Evolutionary conservation across 2,329 filamentous ascomycete species (phyloP), one percentile per base, ranked within the genome.

Genomic region (Cytospora chrysosperma): DNA sequence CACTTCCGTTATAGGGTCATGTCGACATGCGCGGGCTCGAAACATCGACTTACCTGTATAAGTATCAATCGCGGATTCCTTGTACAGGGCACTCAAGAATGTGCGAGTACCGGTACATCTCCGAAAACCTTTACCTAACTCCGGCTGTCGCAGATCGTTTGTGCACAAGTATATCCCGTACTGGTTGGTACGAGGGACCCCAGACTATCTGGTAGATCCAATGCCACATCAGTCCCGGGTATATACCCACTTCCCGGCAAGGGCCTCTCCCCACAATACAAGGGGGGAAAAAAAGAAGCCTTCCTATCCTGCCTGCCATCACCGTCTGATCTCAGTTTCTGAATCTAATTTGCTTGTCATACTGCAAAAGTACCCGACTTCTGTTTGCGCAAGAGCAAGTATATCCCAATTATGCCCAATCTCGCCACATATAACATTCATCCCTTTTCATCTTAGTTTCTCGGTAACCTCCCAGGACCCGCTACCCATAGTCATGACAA

Each of bases 281-380:
- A 61, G 59, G 59, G 43, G n/a, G 59, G 43, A 8, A 47, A 55
- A 55, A 55, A 61, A 55, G 59, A 61, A 61, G 51, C 51, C 58
- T 61, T 30, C 26, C 54, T 8, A 17, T 40, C 51, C 58, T 61
- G 28, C 26, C 54, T 8, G 6, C n/a, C 19, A 40, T 50, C 43
- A 50, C 27, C 13, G 56, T 28, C n/a, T 47, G 50, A 52, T 34
- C 50, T 28, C 40, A 55, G 26, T 53, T 19, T 43, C 26, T 10
- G 49, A 43, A 34, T 34, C 54, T 49, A 49, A 56, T 54, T 57
- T 28, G 37, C 56, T 27, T 43, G 32, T 47, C 58, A 58, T 55
- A 24, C 53, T 24, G 19, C 59, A 62, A 49, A 55, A 58, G 59
- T 54, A 55, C 63, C 59, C 40, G 59, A 27, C 53, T 28, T 47